phyloP scores from a whole-genome alignment of 164 flowering plant genomes.

The Amborella trichopoda region DNA sequence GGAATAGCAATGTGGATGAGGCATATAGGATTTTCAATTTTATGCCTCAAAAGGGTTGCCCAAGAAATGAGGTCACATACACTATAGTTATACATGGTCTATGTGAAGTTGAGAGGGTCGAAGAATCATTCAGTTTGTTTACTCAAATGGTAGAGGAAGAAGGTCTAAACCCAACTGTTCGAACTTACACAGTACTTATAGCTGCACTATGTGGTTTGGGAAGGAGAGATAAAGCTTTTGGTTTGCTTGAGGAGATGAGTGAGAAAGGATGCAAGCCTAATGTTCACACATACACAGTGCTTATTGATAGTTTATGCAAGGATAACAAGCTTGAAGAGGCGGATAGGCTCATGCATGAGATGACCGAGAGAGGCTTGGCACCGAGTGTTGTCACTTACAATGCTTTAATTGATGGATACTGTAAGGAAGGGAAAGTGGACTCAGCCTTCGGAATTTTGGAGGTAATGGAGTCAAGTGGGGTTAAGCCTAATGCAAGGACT shows the following conservation, averaged over 20 bases:
- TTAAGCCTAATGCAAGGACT: slow-evolving; percentile 48
- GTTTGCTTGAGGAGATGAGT: slow-evolving; percentile 48
- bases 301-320: slow-evolving; percentile 52
- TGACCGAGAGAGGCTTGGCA: slow-evolving; percentile 36
- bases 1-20: slow-evolving; percentile 37
- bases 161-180: slow-evolving; percentile 45
- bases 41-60: slow-evolving; percentile 57
- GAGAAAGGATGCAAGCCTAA: slow-evolving; percentile 66
- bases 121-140: slow-evolving; percentile 51
- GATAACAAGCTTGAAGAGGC: slow-evolving; percentile 53
- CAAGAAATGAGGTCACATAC: slow-evolving; percentile 56
- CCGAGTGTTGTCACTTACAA: slow-evolving; percentile 71
- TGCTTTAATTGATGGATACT: slow-evolving; percentile 73
- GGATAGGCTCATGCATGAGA: slow-evolving; percentile 23
- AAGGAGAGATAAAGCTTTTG: slow-evolving; percentile 40
- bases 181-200: slow-evolving; percentile 66
- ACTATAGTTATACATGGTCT: slow-evolving; percentile 67
- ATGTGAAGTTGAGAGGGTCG: slow-evolving; percentile 46
- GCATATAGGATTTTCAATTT: slow-evolving; percentile 33
- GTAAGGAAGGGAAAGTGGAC: slow-evolving; percentile 47
- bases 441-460: slow-evolving; percentile 34
- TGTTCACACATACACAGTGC: slow-evolving; percentile 62
- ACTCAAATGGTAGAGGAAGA: slow-evolving; percentile 41
- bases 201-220: slow-evolving; percentile 35
- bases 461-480: slow-evolving; percentile 9